Conservation (phyloP, 1,284 basidiomycete genomes). For the Ganoderma lingzhi region DNA sequence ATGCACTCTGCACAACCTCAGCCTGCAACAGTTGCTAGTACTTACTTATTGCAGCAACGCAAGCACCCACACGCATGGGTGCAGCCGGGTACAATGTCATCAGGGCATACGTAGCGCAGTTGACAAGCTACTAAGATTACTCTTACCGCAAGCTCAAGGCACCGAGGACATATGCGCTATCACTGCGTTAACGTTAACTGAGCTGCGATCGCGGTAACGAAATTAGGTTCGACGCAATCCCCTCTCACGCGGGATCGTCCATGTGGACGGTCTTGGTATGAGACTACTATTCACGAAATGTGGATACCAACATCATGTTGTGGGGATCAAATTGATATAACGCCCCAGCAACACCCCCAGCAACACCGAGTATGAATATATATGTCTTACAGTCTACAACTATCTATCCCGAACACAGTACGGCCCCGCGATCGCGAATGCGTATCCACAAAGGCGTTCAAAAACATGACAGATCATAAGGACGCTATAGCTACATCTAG, state of each 20-base stretch:
- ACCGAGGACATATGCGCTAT: background rate
- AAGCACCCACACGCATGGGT: background rate
- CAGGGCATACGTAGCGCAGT: background rate
- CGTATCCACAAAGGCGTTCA: background rate
- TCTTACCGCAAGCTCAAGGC: no score
- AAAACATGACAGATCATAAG: background rate
- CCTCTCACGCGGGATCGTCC: no score
- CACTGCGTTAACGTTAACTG: background rate
- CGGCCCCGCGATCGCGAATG: background rate
- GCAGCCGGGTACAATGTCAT: background rate
- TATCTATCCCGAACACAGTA: background rate
- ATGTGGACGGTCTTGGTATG: no score
- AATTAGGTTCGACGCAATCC: no score
- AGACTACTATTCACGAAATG: background rate
- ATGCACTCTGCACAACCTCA: no score
- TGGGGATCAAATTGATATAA: background rate
- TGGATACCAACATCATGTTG: background rate
- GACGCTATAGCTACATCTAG: slow-evolving; percentile 5
- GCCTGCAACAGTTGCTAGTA: no score
- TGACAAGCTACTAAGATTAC: no score
- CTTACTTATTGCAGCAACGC: background rate
- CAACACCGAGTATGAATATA: no score
- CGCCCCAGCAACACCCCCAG: background rate
- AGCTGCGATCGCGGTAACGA: background rate
- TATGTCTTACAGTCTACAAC: background rate